Base-by-base conservation (phyloP, 2,329 filamentous ascomycete genomes). In the Ophiostoma angusticollis region DNA sequence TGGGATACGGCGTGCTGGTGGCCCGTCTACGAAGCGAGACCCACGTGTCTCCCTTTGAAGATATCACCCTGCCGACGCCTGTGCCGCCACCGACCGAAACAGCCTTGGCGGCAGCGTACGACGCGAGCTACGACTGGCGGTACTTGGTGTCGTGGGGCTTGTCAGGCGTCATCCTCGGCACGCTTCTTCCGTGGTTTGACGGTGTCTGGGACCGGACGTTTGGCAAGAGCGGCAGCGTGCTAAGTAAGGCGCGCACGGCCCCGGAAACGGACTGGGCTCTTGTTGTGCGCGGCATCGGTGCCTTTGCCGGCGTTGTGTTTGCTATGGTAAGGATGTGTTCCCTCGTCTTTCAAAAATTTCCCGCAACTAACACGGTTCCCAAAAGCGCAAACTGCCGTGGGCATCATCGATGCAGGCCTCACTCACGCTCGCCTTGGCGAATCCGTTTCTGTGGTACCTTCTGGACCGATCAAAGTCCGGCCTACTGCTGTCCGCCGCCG, bases 391-490 rank as follows among this genome's bases (percentile, higher is more conserved):
- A 58, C 73, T 95, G 9, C 83, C 85, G 1, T 98, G 91, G 91
- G 74, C 87, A 51, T 95, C 87, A 8, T 91, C 86, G 1, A 74
- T 94, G n/a, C 91, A 98, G 59, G 78, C 93, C 16, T 93, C 87
- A 1, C 60, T 93, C 19, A 91, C 87, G 1, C 76, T 98, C 35
- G 84, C 86, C 17, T 74, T 96, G 43, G 84, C 82, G 16, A 96
- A 96, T 55, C 89, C 91, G 1, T 81, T 91, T 9, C 65, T 98
- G 14, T 98, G 91, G 91, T 98, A 93, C 60, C 68, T 96, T 18
- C 82, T 98, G 53, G 91, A 98, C 60, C 83, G 89, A 36, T 91
- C 85, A 33, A 78, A 77, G 49, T 73, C 86, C 0, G 91, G 91
- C 5, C 81, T 96, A 49, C 63, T 91, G 24, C 71, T 95, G 40